Percentiles rank a stretch among this genome's conserved stretches.
These are phyloP conservation scores for Hypoxylon sp. DNA, from an alignment of 2,329 filamentous ascomycete species.

Conservation along the genomic window DNA sequence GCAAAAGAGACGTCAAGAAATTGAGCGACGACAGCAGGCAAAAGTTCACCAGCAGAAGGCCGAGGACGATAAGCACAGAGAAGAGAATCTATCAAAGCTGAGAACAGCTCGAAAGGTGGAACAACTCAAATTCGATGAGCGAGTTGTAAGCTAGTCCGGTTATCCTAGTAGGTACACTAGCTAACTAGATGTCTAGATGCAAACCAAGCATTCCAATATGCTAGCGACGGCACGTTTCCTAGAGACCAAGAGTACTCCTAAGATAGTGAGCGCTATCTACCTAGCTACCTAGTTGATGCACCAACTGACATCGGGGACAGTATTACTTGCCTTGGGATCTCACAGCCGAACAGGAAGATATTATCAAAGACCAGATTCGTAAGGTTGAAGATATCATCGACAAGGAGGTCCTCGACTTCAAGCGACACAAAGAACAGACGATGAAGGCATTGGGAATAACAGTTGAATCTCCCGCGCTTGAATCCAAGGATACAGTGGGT, in stretches of 20 bases:
- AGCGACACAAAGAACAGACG: slow-evolving; percentile 62
- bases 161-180: slow-evolving; percentile 25
- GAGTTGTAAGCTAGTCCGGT: slow-evolving; percentile 71
- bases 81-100: slow-evolving; percentile 75
- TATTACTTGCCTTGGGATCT: slow-evolving; percentile 90
- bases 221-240: slow-evolving; percentile 80
- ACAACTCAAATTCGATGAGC: slow-evolving; percentile 81
- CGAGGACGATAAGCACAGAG: slow-evolving; percentile 77
- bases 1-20: slow-evolving; percentile 81
- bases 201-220: slow-evolving; percentile 79
- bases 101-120: slow-evolving; percentile 73
- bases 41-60: slow-evolving; percentile 80
- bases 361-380: slow-evolving; percentile 78
- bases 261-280: slow-evolving; percentile 72
- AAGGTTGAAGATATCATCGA: slow-evolving; percentile 75
- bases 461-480: slow-evolving; percentile 49
- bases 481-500: slow-evolving; percentile 60
- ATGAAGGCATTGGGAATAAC: slow-evolving; percentile 57
- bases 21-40: slow-evolving; percentile 85
- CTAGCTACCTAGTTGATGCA: not conserved
- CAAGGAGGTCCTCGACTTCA: slow-evolving; percentile 75
- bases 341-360: slow-evolving; percentile 76
- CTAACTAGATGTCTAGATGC: slow-evolving; percentile 71
- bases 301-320: slow-evolving; percentile 61
- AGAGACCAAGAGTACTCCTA: slow-evolving; percentile 78